Base-by-base conservation (phyloP, 169 alveolate genomes). In the Babesia bovis region DNA sequence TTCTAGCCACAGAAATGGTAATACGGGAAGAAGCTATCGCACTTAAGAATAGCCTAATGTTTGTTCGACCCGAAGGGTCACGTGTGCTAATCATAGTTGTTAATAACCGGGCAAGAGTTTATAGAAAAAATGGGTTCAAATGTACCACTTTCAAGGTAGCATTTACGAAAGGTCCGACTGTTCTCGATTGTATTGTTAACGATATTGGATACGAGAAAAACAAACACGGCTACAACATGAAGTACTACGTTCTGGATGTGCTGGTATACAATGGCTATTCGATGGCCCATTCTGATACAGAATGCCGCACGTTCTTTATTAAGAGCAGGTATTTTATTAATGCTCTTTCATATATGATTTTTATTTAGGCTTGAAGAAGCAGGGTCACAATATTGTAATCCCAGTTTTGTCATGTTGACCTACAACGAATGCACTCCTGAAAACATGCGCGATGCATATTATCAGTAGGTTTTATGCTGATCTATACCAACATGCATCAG, bases 151-250 rank as follows among this genome's bases (percentile, higher is more conserved):
- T 79, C 38, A 68, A 50, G 35, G 72, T 53, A 15, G 42, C 55
- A n/a, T 69, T 79, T 33, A 61, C 61, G 40, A 73, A 70, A 59
- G 87, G 87, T 19, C 84, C 77, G 30, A 79, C 87, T 0, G 28
- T 79, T 0, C 74, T 79, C 52, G 87, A 79, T 30, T 67, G 82
- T 47, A 76, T 79, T 23, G 68, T 78, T 13, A 52, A 59, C 40
- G 77, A 73, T 26, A 30, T 44, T 17, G 44, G 30, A 3, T 6
- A 60, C 9, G 32, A 23, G 4, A 32, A 13, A 9, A 23, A 71
- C 2, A 5, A 4, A 33, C 25, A 21, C 7, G 45, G 10, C 6
- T 25, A 25, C 40, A 25, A 45, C 32, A 35, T 72, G 53, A 15
- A 36, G 36, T 79, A 69, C 36, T 79, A 28, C 47, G 84, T 79